A percentile compares a stretch with the other conserved stretches of the same genome.
These are phyloP conservation scores for Chlorella sorokiniana DNA, from an alignment of 139 green algal species.

Conservation along the genomic window DNA sequence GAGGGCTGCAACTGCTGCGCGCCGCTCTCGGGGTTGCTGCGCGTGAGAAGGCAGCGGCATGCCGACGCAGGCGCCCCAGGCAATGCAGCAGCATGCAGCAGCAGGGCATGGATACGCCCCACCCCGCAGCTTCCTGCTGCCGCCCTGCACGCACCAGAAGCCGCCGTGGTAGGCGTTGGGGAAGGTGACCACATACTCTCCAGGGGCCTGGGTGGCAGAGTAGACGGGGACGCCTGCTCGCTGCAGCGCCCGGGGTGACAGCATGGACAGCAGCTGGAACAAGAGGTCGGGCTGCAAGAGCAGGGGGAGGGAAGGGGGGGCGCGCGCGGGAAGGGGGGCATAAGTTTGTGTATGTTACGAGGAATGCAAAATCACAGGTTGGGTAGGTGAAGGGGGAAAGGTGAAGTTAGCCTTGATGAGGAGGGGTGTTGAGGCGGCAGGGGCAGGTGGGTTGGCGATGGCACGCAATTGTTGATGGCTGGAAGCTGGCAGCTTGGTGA, in stretches of 20 bases:
- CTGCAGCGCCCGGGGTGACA: conserved; percentile 60
- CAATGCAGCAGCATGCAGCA: background rate
- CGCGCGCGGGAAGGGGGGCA: background rate
- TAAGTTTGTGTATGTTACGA: too few species aligned
- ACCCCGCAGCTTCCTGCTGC: background rate
- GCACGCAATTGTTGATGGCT: too few species aligned
- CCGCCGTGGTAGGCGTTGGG: conserved; percentile 77
- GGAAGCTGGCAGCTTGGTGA: background rate
- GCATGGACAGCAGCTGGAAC: conserved; percentile 81
- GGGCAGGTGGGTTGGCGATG: too few species aligned
- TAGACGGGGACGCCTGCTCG: conserved; percentile 60
- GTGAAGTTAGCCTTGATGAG: background rate
- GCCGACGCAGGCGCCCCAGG: too few species aligned
- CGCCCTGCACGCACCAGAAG: conserved; percentile 49
- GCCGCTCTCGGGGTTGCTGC: too few species aligned
- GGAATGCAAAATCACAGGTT: background rate
- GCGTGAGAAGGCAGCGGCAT: too few species aligned
- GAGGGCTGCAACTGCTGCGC: too few species aligned
- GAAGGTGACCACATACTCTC: conserved; percentile 88
- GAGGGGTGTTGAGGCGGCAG: too few species aligned
- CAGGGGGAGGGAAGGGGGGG: conserved; percentile 32
- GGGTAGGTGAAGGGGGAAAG: background rate
- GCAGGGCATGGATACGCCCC: background rate
- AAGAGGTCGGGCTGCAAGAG: conserved; percentile 76
- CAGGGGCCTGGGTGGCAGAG: conserved; percentile 53